These are phyloP conservation scores for Luvunga scandens DNA, from an alignment of 345 rosid genomes.

Conservation along the genomic window DNA sequence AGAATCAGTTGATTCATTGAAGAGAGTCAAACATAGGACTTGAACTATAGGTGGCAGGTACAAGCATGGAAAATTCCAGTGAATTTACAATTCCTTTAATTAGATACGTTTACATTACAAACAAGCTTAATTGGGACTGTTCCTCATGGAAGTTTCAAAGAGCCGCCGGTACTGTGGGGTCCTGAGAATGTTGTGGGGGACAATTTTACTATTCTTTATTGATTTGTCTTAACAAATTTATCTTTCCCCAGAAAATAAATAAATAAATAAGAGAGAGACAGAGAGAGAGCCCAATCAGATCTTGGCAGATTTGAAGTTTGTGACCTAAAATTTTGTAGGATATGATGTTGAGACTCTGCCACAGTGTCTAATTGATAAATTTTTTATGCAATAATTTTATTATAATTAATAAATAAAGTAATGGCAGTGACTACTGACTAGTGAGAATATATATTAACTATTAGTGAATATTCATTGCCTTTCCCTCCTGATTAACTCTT, in stretches of 20 bases:
- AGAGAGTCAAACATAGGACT: conserved; percentile 19
- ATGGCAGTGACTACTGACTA: background rate
- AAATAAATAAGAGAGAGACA: background rate
- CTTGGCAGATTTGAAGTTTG: background rate
- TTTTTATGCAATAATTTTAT: background rate
- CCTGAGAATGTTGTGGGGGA: conserved; percentile 33
- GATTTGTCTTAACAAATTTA: background rate
- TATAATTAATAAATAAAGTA: background rate
- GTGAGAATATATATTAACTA: too few relatives aligned
- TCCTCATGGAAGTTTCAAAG: conserved; percentile 19
- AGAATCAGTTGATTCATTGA: background rate
- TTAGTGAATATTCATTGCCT: too few relatives aligned
- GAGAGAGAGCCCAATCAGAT: background rate
- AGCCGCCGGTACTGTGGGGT: conserved; percentile 23
- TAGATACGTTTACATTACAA: background rate
- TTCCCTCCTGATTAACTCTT: too few relatives aligned
- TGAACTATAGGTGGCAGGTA: background rate
- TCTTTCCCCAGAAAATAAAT: background rate
- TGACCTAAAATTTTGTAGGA: background rate
- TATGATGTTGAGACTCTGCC: conserved; percentile 14
- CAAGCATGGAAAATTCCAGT: conserved; percentile 21
- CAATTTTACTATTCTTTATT: conserved; percentile 4
- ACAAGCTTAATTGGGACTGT: conserved; percentile 9
- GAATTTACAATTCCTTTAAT: conserved; percentile 12
- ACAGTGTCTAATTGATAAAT: background rate